Base-by-base conservation (phyloP, 257 asterid species). In the Fraxinus americana region DNA sequence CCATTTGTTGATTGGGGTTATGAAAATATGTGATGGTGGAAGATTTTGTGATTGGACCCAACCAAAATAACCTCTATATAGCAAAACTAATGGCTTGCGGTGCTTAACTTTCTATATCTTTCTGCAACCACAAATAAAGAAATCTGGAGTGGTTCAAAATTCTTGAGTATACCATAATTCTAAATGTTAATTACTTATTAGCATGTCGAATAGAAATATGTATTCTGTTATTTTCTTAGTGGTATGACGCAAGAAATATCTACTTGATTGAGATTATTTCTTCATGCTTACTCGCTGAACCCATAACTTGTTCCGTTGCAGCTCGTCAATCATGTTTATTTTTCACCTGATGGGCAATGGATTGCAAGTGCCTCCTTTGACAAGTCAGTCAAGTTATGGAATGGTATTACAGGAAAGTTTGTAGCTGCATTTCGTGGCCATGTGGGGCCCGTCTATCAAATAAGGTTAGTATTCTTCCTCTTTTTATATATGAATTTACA, bases 321-420 rank as follows among this genome's bases (percentile, higher is more conserved):
- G 98, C 97, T 89, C 81, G 97, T 96, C 71, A 96, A 93, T 82
- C 99, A 96, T 85, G 97, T 92, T 71, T 92, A 91, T 85, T 96
- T 96, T 77, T 96, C 99, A 73, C 98, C 98, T 63, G 97, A 96
- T 82, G 98, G 98, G 74, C 91, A 82, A 79, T 93, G 97, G 97
- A 85, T 96, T 57, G 99, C 98, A 45, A 93, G 97, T 80, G 99
- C 98, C 79, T 93, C 99, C 68, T 96, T 96, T 79, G 98, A 96
- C 81, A 96, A 87, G 84, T 96, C 99, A 4, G 97, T 95, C 71
- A 93, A 95, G 83, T 84, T 91, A 75, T 95, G 99, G 98, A 95
- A 93, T 85, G 99, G 97, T 71, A 80, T 85, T 35, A 95, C 94
- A 1, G 99, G 97, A 69, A 90, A 91, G 45, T 93, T 93, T 70